These are phyloP conservation scores for Trichoderma lentiforme DNA, from an alignment of 2,329 filamentous ascomycete genomes.

Conservation along the genomic window DNA sequence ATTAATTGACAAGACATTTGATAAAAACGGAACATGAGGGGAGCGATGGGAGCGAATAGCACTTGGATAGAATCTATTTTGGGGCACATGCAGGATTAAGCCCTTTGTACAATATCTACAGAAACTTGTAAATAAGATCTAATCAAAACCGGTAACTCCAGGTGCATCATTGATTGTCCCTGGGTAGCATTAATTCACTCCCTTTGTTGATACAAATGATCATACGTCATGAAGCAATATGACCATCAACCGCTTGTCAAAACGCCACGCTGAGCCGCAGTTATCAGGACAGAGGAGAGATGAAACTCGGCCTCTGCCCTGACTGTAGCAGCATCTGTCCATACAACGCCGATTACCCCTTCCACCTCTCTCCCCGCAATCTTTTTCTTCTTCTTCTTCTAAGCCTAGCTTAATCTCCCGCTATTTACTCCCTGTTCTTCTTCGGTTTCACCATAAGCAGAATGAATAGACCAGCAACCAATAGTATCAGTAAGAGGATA, in stretches of 20 bases:
- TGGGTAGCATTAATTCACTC: slow-evolving; percentile 25
- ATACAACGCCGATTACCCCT: neutral
- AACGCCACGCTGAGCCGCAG: slow-evolving; percentile 10
- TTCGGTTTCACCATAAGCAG: slow-evolving; percentile 78
- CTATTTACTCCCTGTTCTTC: slow-evolving; percentile 33
- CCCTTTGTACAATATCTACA: slow-evolving; percentile 18
- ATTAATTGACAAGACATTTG: slow-evolving; percentile 30
- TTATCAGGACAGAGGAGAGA: neutral
- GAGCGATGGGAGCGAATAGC: neutral
- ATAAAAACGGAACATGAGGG: slow-evolving; percentile 16
- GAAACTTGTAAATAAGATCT: slow-evolving; percentile 19
- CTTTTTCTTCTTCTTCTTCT: neutral
- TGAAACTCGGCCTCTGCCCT: neutral
- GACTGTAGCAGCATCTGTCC: neutral
- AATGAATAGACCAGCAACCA: slow-evolving; percentile 86
- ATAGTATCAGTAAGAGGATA: slow-evolving; percentile 78
- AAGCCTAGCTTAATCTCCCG: neutral
- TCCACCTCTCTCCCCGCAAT: neutral
- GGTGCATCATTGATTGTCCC: slow-evolving; percentile 24
- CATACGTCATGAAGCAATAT: slow-evolving; percentile 7
- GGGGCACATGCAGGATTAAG: neutral
- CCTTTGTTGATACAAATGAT: slow-evolving; percentile 30
- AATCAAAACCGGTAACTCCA: slow-evolving; percentile 28
- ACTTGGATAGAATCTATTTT: slow-evolving; percentile 6
- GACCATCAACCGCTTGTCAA: slow-evolving; percentile 5